Base-by-base conservation (phyloP, 306 rosid genomes). In the Abrus precatorius region DNA sequence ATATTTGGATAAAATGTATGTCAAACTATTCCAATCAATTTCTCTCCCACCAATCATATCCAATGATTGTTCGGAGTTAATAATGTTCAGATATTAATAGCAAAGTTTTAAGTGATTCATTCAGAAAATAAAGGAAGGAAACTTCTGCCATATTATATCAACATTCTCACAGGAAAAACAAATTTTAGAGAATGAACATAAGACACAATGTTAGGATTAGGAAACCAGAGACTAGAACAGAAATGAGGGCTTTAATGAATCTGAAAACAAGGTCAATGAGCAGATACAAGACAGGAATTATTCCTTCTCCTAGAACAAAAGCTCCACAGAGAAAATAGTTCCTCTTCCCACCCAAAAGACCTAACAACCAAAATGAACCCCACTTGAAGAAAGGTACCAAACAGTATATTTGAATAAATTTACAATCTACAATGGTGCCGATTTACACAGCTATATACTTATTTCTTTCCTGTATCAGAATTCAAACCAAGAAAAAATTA, bases 21-120 rank as follows among this genome's bases (percentile, higher is more conserved):
- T 44, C 41, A 5, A 61, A 33, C 45, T 47, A 71, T 32, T 70
- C 75, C 75, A 3, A 27, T 56, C 66, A 44, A n/a, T 28, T 55
- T 55, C 62, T 55, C 34, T 72, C 65, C 76, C 3, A 29, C 47
- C 47, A 29, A 8, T 43, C 10, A 74, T 62, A 34, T 14, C 20
- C 47, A 7, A 60, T n/a, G 60, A 50, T n/a, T 49, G 33, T 47
- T 27, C 7, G 9, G 62, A 20, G 62, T 27, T 49, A 60, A 47
- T 53, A 52, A 27, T 50, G 30, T 10, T 55, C 8, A 64, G 43
- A 80, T 28, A 40, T 40, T 30, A 28, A 43, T 8, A 49, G 50
- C 62, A 32, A 34, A 52, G 54, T 71, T 70, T 28, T 20, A 40
- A 74, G 59, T 52, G 56, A 43, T 38, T 49, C 64, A 41, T 54